Base-by-base conservation (phyloP, 768 basidiomycete genomes). In the Hygrocybe coccinea region DNA sequence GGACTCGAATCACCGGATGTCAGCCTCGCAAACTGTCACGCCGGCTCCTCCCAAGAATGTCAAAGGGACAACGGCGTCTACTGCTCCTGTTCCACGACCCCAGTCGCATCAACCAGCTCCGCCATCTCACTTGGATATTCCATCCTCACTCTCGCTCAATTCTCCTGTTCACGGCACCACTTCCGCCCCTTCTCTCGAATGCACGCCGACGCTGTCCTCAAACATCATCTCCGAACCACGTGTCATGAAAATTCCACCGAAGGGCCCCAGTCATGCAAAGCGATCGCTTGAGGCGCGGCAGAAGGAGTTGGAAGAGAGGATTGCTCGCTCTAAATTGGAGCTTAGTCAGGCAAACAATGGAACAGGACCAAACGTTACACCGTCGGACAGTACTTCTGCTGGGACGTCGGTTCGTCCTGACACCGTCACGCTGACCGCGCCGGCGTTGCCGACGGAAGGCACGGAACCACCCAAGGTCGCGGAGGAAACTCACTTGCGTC, bases 301-400 rank as follows among this genome's bases (percentile, higher is more conserved):
- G 51, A 77, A 71, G 65, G 77, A 78, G 35, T 62, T 79, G 25
- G 76, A 79, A 59, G 74, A 76, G 54, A 66, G 69, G 54, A 76
- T 78, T 39, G 65, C 72, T 2, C 63, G 64, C 55, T 71, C 68
- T 44, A 74, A 71, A 60, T 33, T 65, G 57, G 76, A 77, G 62
- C 64, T 75, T 24, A 70, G 54, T 36, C 36, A 48, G 17, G 19
- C 45, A 44, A 39, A 19, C 14, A n/a, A 15, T 12, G 19, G 17
- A 43, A 7, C 33, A 29, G n/a, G 34, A 50, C 2, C 19, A 21
- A 34, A 25, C 2, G n/a, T 37, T 34, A 15, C 25, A 12, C 24
- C 52, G 21, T 22, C 46, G 37, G 45, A 34, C 37, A n/a, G 22
- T 22, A 19, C 45, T 10, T 7, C 56, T 2, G 24, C 44, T 22